Conservation (phyloP, 2,329 filamentous ascomycete genomes). For the Coleophoma eucalyptorum region DNA sequence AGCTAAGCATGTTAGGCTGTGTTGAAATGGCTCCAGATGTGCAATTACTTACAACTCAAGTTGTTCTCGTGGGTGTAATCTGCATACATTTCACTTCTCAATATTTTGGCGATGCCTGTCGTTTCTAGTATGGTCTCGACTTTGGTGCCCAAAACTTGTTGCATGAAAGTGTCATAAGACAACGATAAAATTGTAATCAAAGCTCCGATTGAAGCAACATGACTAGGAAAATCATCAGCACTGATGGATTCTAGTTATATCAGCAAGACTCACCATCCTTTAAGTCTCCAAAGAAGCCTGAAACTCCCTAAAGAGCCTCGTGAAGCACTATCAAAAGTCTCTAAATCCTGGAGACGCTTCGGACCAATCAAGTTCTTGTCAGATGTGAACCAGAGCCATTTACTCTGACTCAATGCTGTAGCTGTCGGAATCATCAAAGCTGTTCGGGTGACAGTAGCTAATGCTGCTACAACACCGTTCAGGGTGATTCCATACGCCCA, state of each 20-base stretch:
- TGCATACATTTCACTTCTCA: neutral
- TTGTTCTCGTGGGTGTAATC: neutral
- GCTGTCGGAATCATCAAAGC: neutral
- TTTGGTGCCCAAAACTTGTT: neutral
- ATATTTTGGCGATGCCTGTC: neutral
- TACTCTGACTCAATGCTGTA: neutral
- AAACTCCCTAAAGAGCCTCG: neutral
- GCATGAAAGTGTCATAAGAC: neutral
- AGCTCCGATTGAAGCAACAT: neutral
- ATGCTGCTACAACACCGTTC: neutral
- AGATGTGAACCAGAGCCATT: slow-evolving; percentile 1
- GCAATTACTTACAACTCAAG: neutral
- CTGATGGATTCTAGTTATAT: neutral
- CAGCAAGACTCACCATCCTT: too few relatives aligned
- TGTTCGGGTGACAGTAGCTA: neutral
- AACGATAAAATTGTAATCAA: neutral
- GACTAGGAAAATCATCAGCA: neutral
- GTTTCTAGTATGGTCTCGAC: neutral
- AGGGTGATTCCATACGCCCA: neutral
- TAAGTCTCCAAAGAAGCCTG: neutral
- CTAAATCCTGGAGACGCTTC: neutral
- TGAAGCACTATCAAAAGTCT: neutral
- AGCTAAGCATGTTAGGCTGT: too few relatives aligned
- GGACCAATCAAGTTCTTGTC: neutral
- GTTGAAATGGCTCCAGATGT: too few relatives aligned